These are phyloP conservation scores for Colletotrichum sp. DNA, from an alignment of 2,329 filamentous ascomycete species.

Conservation along the genomic window DNA sequence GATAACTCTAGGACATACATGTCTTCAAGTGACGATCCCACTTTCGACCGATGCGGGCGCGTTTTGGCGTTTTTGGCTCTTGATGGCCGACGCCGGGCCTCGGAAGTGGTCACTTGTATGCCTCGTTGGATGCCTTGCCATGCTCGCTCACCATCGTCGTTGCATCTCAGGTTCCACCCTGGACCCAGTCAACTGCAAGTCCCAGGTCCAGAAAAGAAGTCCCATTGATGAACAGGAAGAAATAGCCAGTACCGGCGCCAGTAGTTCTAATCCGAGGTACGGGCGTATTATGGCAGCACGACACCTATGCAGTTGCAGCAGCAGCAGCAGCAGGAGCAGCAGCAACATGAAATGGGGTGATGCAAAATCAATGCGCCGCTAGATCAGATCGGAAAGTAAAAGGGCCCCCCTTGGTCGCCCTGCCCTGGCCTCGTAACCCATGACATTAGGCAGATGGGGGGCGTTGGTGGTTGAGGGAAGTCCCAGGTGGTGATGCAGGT, in stretches of 20 bases:
- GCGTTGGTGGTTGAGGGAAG: not conserved
- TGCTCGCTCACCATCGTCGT: not conserved
- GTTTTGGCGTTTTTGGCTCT: not conserved
- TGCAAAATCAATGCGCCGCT: slow-evolving; percentile 18
- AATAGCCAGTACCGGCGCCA: not conserved
- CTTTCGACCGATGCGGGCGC: not conserved
- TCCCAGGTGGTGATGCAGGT: not conserved
- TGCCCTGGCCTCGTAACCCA: not conserved
- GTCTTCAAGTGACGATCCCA: slow-evolving; percentile 13
- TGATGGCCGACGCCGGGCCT: not conserved
- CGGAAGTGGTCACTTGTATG: not conserved
- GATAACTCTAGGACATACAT: not conserved
- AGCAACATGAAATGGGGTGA: slow-evolving; percentile 1
- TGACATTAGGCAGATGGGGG: not conserved
- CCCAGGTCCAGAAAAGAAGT: not conserved
- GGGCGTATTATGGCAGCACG: slow-evolving; percentile 1
- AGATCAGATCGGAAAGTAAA: slow-evolving; percentile 15
- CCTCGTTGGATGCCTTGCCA: slow-evolving; percentile 9
- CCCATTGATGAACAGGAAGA: not conserved
- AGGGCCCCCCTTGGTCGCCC: not conserved
- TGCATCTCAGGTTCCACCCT: slow-evolving; percentile 15
- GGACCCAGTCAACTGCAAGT: not conserved
- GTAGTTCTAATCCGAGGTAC: not conserved
- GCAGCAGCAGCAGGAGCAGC: not conserved
- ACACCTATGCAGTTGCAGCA: not conserved